A percentile compares a stretch with the other conserved stretches of the same genome.
Conservation (phyloP, 345 rosid species). For the Salix arbutifolia region DNA sequence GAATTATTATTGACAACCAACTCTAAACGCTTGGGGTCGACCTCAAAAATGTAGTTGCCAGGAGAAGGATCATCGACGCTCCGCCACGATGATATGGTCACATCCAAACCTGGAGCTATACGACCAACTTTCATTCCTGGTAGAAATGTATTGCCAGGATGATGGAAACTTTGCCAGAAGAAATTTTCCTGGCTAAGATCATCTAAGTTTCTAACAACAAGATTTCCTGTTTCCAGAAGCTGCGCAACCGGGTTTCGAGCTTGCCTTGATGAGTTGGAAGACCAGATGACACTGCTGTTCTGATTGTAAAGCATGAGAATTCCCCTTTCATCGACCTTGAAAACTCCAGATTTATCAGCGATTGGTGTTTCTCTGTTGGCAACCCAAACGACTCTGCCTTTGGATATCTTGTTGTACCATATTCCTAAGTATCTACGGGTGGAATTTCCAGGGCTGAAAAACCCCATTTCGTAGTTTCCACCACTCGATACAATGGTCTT, state of each 20-base stretch:
- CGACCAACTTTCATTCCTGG: constrained; percentile 4
- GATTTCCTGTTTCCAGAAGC: constrained; percentile 5
- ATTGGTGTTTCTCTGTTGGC: constrained; percentile 7
- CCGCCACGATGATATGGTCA: neutral
- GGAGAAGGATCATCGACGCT: constrained; percentile 1
- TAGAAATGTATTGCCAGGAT: neutral
- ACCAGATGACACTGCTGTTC: constrained; percentile 11
- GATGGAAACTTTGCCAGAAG: constrained; percentile 14
- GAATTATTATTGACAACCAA: neutral
- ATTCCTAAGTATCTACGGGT: neutral
- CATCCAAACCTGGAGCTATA: neutral
- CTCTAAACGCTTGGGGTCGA: neutral
- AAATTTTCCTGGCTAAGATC: neutral
- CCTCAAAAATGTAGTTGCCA: neutral
- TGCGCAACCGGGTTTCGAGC: neutral
- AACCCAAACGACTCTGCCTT: constrained; percentile 3
- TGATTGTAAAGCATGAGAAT: neutral
- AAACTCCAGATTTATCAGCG: neutral
- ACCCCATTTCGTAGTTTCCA: neutral
- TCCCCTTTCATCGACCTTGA: neutral
- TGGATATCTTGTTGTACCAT: neutral
- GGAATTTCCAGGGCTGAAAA: neutral
- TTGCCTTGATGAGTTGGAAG: neutral
- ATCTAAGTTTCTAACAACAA: neutral
- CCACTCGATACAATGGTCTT: neutral